Percentiles rank a stretch among this genome's conserved stretches.
Conservation (phyloP, 306 rosid genomes). For the Prunus salicina region DNA sequence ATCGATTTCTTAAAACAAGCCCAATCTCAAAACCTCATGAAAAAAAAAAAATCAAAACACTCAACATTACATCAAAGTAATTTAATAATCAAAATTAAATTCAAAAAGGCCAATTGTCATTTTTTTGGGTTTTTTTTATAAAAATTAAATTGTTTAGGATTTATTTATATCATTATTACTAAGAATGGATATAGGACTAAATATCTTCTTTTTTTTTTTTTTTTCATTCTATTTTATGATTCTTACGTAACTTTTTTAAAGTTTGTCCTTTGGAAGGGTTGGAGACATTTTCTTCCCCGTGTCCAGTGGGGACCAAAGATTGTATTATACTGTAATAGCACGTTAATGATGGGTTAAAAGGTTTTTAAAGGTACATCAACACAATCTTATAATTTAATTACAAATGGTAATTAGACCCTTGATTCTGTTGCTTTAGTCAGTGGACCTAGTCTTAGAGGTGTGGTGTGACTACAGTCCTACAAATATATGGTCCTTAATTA, state of each 20-base stretch:
- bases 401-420: background rate
- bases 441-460: constrained; percentile 7
- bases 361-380: background rate
- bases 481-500: background rate
- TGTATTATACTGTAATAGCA: background rate
- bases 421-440: background rate
- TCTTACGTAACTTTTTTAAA: background rate
- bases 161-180: too few relatives aligned
- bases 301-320: constrained; percentile 11
- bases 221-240: background rate
- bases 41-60: too few relatives aligned
- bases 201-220: too few relatives aligned
- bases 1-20: too few relatives aligned
- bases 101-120: accelerated
- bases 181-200: too few relatives aligned
- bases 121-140: too few relatives aligned
- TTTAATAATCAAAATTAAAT: too few relatives aligned
- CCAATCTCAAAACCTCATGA: accelerated
- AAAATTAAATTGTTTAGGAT: too few relatives aligned
- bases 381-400: background rate
- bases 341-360: constrained; percentile 9
- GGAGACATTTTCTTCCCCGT: constrained; percentile 7
- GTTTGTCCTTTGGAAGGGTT: constrained; percentile 13
- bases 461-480: background rate
- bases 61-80: too few relatives aligned